phyloP scores from a whole-genome alignment of 2,329 filamentous ascomycete genomes.

The Neonectria hederae region DNA sequence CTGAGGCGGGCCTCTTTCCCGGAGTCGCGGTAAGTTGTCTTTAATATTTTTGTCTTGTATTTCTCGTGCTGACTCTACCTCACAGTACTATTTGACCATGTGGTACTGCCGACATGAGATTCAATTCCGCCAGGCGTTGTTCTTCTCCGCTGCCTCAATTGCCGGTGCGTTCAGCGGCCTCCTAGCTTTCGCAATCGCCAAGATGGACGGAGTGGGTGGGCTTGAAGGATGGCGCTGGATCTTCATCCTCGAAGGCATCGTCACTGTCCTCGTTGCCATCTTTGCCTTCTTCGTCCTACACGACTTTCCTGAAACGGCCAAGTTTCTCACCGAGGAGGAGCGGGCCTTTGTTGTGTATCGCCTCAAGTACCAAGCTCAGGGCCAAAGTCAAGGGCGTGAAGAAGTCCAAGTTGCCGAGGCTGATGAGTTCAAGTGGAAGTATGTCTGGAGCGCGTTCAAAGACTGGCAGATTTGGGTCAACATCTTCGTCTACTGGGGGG shows the following conservation, averaged over 20 bases:
- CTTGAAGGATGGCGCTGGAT: conserved; percentile 72
- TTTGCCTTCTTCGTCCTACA: conserved; percentile 76
- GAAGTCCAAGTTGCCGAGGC: conserved; percentile 64
- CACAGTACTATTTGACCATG: conserved; percentile 63
- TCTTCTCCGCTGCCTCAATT: conserved; percentile 84
- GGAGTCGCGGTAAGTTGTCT: conserved; percentile 61
- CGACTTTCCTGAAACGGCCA: conserved; percentile 83
- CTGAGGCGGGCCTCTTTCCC: conserved; percentile 73
- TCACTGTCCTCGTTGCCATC: conserved; percentile 73
- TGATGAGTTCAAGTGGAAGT: conserved; percentile 79
- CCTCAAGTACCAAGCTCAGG: conserved; percentile 70
- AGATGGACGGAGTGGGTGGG: conserved; percentile 73
- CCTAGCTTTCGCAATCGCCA: conserved; percentile 73
- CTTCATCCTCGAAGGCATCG: conserved; percentile 75
- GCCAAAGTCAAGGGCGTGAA: conserved; percentile 18
- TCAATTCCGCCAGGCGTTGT: conserved; percentile 70
- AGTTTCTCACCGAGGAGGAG: conserved; percentile 77
- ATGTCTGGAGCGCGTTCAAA: conserved; percentile 75
- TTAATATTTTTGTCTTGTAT: not conserved
- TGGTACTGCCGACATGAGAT: conserved; percentile 69
- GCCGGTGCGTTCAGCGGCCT: conserved; percentile 82
- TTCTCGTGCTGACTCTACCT: not conserved
- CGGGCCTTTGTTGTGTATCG: conserved; percentile 75
- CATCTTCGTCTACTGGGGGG: conserved; percentile 71
- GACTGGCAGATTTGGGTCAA: conserved; percentile 82